phyloP scores from a whole-genome alignment of 306 rosid species.

The Benincasa hispida region DNA sequence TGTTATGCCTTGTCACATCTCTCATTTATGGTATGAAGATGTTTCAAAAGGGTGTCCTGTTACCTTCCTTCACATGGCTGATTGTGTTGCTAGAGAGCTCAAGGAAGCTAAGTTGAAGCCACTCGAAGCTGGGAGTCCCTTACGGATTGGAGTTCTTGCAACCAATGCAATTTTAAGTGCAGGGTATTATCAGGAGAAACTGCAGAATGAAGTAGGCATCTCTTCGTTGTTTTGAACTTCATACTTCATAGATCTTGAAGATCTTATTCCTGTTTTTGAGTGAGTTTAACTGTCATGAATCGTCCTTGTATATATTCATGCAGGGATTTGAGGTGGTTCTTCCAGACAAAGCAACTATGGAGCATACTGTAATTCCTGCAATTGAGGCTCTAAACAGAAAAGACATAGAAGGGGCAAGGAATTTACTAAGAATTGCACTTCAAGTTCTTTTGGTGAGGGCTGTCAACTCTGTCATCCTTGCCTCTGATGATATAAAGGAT shows the following conservation, averaged over 20 bases:
- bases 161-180: slow-evolving; percentile 47
- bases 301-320: background rate
- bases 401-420: slow-evolving; percentile 70
- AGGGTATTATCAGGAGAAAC: slow-evolving; percentile 67
- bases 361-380: slow-evolving; percentile 57
- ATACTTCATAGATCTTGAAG: background rate
- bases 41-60: slow-evolving; percentile 51
- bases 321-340: slow-evolving; percentile 76
- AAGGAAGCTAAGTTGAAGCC: slow-evolving; percentile 81
- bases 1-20: slow-evolving; percentile 76
- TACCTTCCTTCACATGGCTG: slow-evolving; percentile 62
- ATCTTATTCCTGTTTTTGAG: background rate
- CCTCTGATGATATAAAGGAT: slow-evolving; percentile 46
- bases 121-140: slow-evolving; percentile 64
- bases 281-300: background rate
- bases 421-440: slow-evolving; percentile 58
- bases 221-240: background rate
- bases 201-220: slow-evolving; percentile 57
- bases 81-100: slow-evolving; percentile 70
- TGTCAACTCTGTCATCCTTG: slow-evolving; percentile 44
- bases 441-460: slow-evolving; percentile 72
- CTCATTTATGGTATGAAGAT: slow-evolving; percentile 75
- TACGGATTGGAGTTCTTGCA: slow-evolving; percentile 65
- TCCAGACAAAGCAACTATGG: slow-evolving; percentile 67
- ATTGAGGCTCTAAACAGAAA: slow-evolving; percentile 57